Base-by-base conservation (phyloP, 768 basidiomycete species). In the Galerina sulciceps region DNA sequence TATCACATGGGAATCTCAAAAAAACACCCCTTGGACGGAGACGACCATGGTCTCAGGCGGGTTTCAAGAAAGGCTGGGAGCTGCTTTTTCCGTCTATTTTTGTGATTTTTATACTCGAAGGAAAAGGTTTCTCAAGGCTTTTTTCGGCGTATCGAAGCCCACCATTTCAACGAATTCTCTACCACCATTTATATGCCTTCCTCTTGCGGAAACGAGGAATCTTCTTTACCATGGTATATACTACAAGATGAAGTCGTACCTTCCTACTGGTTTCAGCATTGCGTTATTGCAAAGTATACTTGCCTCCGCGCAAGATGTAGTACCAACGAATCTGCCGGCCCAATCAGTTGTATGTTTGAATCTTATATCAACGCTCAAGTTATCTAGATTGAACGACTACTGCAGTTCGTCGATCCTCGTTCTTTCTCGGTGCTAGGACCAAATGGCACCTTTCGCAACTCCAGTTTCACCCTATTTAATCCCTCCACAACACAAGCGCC, bases 361-460 rank as follows among this genome's bases (percentile, higher is more conserved):
- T 54, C 14, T 20, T 57, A 41, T 22, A 36, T 4, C 22, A 26
- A 34, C 22, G 14, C 17, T 20, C 45, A 26, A 35, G 22, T 54
- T 20, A 51, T 23, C 37, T 43, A 31, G 53, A 31, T 54, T 22
- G 26, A 47, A 38, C 43, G 14, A 36, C 26, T 22, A 15, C 45
- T 54, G n/a, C 58, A 89, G 87, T 73, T 81, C 47, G 67, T 86
- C 40, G 74, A 84, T 57, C 83, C 84, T 23, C 75, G 68, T 8
- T 73, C 78, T 2, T 85, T 85, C 60, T 79, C 80, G 14, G 86
- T 86, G 10, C 65, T 87, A 9, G 80, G 80, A 6, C 63, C 75
- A 14, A 78, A 76, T 72, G 78, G 55, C 23, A 58, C 73, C 2
- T 80, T 79, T 65, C 76, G 79, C 18, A 66, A 73, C 9, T 64